Base-by-base conservation (phyloP, 2,329 filamentous ascomycete genomes). In the Colletotrichum spaethianum region DNA sequence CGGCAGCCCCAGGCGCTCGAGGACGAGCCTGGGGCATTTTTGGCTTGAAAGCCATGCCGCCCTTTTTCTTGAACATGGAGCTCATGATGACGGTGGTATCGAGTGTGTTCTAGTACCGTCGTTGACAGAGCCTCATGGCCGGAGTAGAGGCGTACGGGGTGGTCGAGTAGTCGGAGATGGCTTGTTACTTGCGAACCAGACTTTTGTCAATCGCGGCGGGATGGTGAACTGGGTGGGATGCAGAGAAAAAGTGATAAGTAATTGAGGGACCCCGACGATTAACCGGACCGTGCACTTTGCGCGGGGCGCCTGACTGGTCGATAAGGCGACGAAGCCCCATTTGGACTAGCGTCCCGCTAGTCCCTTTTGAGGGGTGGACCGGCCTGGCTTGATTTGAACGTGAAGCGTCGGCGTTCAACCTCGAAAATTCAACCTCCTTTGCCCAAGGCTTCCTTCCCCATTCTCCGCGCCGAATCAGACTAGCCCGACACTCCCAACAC, bases 51-150 rank as follows among this genome's bases (percentile, higher is more conserved):
- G 86, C 86, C 70, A 86, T 83, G 76, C 86, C 86, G 78, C 85
- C 86, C 76, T 87, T 85, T 82, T 93, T 93, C 83, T 93, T 93
- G 81, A 92, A 87, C 83, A 92, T 92, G 72, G 86, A 88, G 83
- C 88, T 90, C 86, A 93, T 92, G 76, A 83, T 86, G 83, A 70
- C 53, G 55, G 16, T 73, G 18, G 8, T 53, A 28, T 67, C 38
- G 59, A 55, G 44, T 60, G 11, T 48, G 18, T 12, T 55, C 53
- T 67, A 18, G 40, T 57, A 38, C 52, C 44, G 62, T 52, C 42
- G 46, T 69, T 40, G n/a, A 28, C 16, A 53, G 38, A 48, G 40
- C 23, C 38, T 53, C 64, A 69, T 65, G 61, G 62, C 56, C 70
- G 57, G 50, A 28, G 61, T 44, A 33, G 38, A 52, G 46, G 38